These are phyloP conservation scores for Suillus alpinus DNA, from an alignment of 768 basidiomycete genomes.

Conservation along the genomic window DNA sequence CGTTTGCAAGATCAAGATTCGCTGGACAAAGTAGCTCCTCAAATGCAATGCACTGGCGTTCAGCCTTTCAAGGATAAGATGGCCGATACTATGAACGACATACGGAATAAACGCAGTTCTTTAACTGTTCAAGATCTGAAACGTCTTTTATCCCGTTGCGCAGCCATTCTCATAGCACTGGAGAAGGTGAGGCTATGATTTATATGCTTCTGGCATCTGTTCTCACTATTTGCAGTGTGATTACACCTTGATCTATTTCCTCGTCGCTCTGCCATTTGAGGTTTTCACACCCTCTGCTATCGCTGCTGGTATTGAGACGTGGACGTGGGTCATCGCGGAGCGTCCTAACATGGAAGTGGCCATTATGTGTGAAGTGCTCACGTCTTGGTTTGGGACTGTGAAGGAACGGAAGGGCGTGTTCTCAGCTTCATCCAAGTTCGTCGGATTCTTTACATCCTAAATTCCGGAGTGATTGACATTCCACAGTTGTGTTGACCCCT, in stretches of 20 bases:
- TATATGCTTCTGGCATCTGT: neutral
- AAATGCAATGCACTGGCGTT: constrained; percentile 60
- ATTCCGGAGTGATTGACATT: constrained; percentile 8
- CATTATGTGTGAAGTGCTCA: constrained; percentile 80
- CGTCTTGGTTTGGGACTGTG: constrained; percentile 86
- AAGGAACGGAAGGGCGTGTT: constrained; percentile 80
- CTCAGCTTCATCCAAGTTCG: constrained; percentile 76
- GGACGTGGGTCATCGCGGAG: constrained; percentile 95
- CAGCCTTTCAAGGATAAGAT: constrained; percentile 66
- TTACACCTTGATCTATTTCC: constrained; percentile 78
- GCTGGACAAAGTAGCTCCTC: constrained; percentile 60
- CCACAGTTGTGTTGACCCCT: constrained; percentile 81
- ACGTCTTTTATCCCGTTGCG: constrained; percentile 82
- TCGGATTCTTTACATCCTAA: constrained; percentile 11
- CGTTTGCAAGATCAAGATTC: constrained; percentile 47
- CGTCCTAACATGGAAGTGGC: constrained; percentile 79
- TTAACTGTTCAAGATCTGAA: constrained; percentile 82
- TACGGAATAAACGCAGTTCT: constrained; percentile 68
- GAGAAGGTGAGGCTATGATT: constrained; percentile 44
- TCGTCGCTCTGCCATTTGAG: constrained; percentile 86
- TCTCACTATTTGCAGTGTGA: constrained; percentile 56
- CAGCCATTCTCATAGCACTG: constrained; percentile 72
- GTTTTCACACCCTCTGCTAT: constrained; percentile 86
- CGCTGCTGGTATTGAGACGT: constrained; percentile 85
- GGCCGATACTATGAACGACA: constrained; percentile 60